Conservation (phyloP, 2,329 filamentous ascomycete species). For the Sporothrix brunneoviolacea region DNA sequence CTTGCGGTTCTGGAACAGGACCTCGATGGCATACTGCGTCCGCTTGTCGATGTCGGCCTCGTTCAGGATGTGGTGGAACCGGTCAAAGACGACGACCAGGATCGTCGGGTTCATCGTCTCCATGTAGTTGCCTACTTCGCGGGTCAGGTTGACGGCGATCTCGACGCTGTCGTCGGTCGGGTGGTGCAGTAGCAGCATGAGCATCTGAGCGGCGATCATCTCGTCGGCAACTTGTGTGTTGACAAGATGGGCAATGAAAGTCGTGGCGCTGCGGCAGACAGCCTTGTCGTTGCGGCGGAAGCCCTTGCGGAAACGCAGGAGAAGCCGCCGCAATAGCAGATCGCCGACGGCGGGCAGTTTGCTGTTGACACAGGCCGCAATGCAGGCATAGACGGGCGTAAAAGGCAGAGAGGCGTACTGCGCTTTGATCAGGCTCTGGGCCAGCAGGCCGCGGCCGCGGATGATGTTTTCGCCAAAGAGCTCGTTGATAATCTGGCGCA, state of each 20-base stretch:
- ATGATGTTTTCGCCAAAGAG: conserved; percentile 92
- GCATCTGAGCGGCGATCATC: conserved; percentile 84
- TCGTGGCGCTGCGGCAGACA: conserved; percentile 86
- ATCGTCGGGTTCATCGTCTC: conserved; percentile 93
- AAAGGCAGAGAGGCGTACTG: conserved; percentile 94
- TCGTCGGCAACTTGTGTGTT: conserved; percentile 96
- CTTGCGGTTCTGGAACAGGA: conserved; percentile 91
- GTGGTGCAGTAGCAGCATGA: conserved; percentile 86
- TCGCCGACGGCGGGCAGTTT: conserved; percentile 94
- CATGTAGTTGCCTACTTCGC: conserved; percentile 87
- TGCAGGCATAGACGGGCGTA: conserved; percentile 91
- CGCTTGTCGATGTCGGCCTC: conserved; percentile 96
- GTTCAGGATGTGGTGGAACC: conserved; percentile 90
- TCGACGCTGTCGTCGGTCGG: conserved; percentile 97
- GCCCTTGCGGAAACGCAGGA: conserved; percentile 90
- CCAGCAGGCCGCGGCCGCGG: conserved; percentile 85
- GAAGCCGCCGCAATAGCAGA: conserved; percentile 73
- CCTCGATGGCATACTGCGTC: conserved; percentile 99
- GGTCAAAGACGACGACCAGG: conserved; percentile 85
- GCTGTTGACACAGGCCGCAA: conserved; percentile 95
- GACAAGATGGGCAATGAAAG: conserved; percentile 89
- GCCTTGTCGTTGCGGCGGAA: conserved; percentile 97
- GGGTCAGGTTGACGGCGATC: conserved; percentile 88
- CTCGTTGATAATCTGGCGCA: conserved; percentile 95
- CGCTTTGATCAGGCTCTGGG: conserved; percentile 95